Base-by-base conservation (phyloP, 2,329 filamentous ascomycete species). In the Sclerotinia sclerotiorum region DNA sequence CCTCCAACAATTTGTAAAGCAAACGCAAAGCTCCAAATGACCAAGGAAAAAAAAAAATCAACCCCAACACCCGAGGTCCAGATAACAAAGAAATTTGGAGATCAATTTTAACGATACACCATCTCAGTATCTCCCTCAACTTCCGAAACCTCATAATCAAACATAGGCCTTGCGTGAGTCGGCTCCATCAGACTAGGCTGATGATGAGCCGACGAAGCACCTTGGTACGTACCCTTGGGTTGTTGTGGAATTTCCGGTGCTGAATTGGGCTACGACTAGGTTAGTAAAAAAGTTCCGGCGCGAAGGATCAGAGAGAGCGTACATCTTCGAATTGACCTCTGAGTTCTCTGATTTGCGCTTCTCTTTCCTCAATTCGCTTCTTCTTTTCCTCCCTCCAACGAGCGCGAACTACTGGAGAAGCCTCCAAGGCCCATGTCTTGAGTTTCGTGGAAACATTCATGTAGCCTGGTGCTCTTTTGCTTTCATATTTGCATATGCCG, bases 401-500 rank as follows among this genome's bases (percentile, higher is more conserved):
- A 11, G 68, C 65, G 48, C 72, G 67, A 32, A 77, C 74, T 11
- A 72, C 48, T 7, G 63, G 68, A 24, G 69, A 67, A 42, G 70
- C 71, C 35, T 76, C 74, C 48, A 73, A 60, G 29, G 71, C 69
- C 69, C 77, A 78, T 29, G 69, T 68, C 54, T 75, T 77, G 21
- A 78, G 68, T 15, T 73, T 76, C 1, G 73, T 74, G 8, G 76
- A 74, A 46, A 78, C 72, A 65, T 76, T 77, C 35, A 74, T 69
- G 65, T 75, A 94, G 0, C 91, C 91, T 0, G 90, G 88, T 0
- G 90, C 84, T 70, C 82, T 85, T 61, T 83, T 82, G 70, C 84
- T 84, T 29, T 87, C 83, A 69, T 91, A 92, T 75, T 91, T 92
- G 81, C 88, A 90, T 87, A 92, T 91, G 55, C 83, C 82, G 1